These are phyloP conservation scores for Aspergillus avenaceus DNA, from an alignment of 495 filamentous ascomycete species.

Conservation along the genomic window DNA sequence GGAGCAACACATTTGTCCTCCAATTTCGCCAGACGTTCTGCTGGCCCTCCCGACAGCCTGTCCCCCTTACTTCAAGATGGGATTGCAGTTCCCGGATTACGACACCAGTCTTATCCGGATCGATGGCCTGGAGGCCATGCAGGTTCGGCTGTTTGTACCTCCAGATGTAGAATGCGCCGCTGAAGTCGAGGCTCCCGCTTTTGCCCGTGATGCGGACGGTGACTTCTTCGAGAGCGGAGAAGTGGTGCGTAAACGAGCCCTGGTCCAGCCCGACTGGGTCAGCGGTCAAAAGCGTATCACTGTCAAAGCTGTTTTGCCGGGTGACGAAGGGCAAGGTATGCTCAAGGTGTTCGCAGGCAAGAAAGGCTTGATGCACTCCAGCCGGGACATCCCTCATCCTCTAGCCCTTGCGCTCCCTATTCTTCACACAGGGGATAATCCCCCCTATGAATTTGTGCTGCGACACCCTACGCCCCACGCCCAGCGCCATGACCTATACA, in stretches of 20 bases:
- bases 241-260: conserved; percentile 73
- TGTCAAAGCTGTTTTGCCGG: conserved; percentile 84
- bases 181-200: conserved; percentile 82
- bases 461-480: conserved; percentile 96
- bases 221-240: conserved; percentile 94
- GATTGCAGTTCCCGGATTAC: conserved; percentile 75
- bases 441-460: conserved; percentile 85
- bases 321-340: conserved; percentile 84
- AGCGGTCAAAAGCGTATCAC: conserved; percentile 83
- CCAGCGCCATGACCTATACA: conserved; percentile 92
- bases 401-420: conserved; percentile 89
- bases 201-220: conserved; percentile 77
- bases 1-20: conserved; percentile 91
- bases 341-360: conserved; percentile 93
- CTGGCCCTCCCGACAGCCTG: conserved; percentile 80
- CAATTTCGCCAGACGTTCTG: conserved; percentile 76
- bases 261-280: conserved; percentile 91
- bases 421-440: conserved; percentile 84
- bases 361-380: conserved; percentile 90
- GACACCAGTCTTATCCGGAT: conserved; percentile 83
- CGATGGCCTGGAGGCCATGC: conserved; percentile 88
- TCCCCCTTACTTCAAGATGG: conserved; percentile 83
- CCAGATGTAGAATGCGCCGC: conserved; percentile 88
- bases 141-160: conserved; percentile 82
- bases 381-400: conserved; percentile 89